Evolutionary conservation across 805 yeast genomes (phyloP), one percentile per base, ranked within the genome.

Genomic region (Brettanomyces bruxellensis): DNA sequence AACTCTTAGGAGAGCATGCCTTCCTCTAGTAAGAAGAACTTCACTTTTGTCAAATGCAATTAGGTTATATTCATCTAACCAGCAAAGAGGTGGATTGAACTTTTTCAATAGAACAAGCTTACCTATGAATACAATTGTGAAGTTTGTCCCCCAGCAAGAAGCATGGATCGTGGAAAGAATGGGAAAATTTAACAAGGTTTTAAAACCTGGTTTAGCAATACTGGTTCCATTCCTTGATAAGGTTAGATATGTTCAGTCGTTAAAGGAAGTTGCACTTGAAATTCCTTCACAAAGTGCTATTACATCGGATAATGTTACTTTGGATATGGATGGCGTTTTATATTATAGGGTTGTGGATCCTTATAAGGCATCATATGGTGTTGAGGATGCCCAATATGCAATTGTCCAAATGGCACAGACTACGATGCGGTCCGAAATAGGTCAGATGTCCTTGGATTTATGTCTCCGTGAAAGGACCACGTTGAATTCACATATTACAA

Each of bases 161-260:
- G 95, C 95, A 3, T 86, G 93, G 89, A 78, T 86, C 18, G 95
- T 86, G 18, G 95, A 86, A 64, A 71, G 95, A 51, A 86, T 86
- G 95, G 95, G 95, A 32, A 83, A 83, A 60, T 86, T 85, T 69
- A 74, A 80, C 60, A 65, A 73, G 44, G 75, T 79, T 23, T 70
- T 87, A 49, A 73, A 78, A 37, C 95, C 95, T 0, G 95, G 95
- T 12, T 67, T 86, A 35, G 88, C 93, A 1, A 61, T 86, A 28
- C 65, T 86, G 54, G 49, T 84, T 8, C 95, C 95, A 4, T 62
- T 86, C 47, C 51, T 87, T 32, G 95, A 86, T 63, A 77, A 75
- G 55, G 83, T 86, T 57, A 79, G 83, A 44, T 87, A 86, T 56
- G 95, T 87, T 36, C 90, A 86, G 66, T 79, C 87, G 3, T 67